Evolutionary conservation across 768 basidiomycete species (phyloP), one percentile per base, ranked within the genome.

Genomic region (Gyrodon lividus): DNA sequence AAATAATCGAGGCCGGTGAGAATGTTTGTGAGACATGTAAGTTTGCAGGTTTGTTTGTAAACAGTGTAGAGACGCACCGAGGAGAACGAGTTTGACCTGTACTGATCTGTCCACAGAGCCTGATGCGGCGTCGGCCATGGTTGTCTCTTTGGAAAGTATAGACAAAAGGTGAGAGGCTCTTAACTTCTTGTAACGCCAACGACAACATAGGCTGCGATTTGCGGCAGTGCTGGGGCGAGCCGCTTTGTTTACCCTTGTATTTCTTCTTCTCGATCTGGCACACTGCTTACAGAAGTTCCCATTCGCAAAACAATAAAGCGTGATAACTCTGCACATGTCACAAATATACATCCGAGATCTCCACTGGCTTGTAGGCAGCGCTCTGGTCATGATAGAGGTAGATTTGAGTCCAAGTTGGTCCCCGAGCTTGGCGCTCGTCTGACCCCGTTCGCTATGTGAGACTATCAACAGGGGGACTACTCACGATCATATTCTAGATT

Each of bases 51-150:
- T 43, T 28, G 41, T 6, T 16, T 42, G 24, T n/a, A 16, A 43
- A 4, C 6, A n/a, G 41, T 12, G 16, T 26, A n/a, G 33, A 56
- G 23, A 64, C 84, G 66, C 62, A 94, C 95, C 96, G 57, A 99
- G 81, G 17, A 98, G 80, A 55, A 98, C 96, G 43, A 99, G 86
- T 71, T 99, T 99, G 57, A 99, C 96, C 73, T 98, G 96, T 9
- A 97, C 87, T 58, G 94, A 93, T 72, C 90, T 95, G 72, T 93
- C 91, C 50, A 76, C 75, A 34, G 86, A 78, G 52, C 84, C 84
- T 59, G 87, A 84, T 61, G 85, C 82, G 69, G 83, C 70, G 65
- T 92, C 89, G 38, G 86, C 74, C 91, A 92, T 91, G 52, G 58
- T 66, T 64, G 28, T 54, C 52, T 57, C 57, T 48, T 35, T 51